Evolutionary conservation across 805 yeast species (phyloP), one percentile per base, ranked within the genome.

Genomic region (Kurtzmaniella fragi): DNA sequence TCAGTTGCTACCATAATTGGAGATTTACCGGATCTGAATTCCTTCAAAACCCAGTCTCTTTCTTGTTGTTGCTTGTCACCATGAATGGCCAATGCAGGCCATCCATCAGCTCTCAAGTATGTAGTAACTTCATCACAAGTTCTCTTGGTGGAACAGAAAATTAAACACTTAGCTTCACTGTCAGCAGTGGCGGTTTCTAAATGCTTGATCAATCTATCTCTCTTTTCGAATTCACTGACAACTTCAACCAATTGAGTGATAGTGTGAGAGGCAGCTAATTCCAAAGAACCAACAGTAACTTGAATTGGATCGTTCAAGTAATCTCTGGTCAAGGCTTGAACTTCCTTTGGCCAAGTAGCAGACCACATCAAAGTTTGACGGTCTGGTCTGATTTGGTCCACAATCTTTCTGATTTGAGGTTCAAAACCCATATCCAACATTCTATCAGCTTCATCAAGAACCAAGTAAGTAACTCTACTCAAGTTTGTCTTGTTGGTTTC

Each of bases 381-480:
- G 67, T 93, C 99, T 46, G 99, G 99, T 75, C 99, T 86, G 63
- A 93, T 93, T 77, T 91, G 98, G 56, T 84, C 90, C 52, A 93
- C 91, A 67, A 93, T 93, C 72, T 91, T 91, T 77, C 99, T 83
- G 67, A 93, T 93, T 78, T 91, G 98, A 52, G 98, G 98, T 76
- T 93, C 99, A 67, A 93, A 93, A 66, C 99, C 99, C 99, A 93
- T 93, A 75, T 93, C 99, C 71, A 93, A 80, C 99, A 93, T 93
- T 77, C 99, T 86, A 71, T 93, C 99, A 58, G 99, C 99, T 79
- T 93, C 99, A 69, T 93, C 99, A 57, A 93, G 77, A 46, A 93
- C 98, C 63, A 93, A 77, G 70, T 93, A 93, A 39, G 98, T 93
- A 47, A 93, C 96, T 74, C 98, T 86, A 64, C 86, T 82, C 58